A percentile compares a stretch with the other conserved stretches of the same genome.
phyloP scores from a whole-genome alignment of 371 early-diverging fungal species.

The Mucor lusitanicus region DNA sequence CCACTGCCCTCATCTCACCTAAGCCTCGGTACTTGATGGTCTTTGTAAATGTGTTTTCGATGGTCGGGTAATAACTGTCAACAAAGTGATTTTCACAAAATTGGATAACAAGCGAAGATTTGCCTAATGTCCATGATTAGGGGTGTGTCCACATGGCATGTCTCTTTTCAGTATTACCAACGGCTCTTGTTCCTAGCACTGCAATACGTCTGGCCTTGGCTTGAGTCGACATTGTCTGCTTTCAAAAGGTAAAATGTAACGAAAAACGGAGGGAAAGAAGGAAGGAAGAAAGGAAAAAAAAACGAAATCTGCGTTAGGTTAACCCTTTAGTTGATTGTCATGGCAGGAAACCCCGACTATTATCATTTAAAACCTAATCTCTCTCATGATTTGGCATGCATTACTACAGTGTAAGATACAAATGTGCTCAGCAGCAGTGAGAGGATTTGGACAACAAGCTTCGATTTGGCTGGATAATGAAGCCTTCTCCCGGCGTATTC shows the following conservation, averaged over 20 bases:
- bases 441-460: no score
- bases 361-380: not conserved
- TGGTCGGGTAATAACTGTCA: conserved; percentile 81
- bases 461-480: no score
- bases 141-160: not conserved
- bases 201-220: conserved; percentile 68
- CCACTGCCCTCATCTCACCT: conserved; percentile 23
- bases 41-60: conserved; percentile 90
- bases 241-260: not conserved
- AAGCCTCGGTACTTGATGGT: conserved; percentile 79
- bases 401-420: no score
- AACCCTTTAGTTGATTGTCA: not conserved
- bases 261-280: not conserved
- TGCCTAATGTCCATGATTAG: conserved; percentile 48
- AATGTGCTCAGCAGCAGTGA: no score
- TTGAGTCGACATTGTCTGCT: conserved; percentile 23
- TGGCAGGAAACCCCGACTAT: not conserved
- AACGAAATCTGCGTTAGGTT: not conserved
- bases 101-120: conserved; percentile 91
- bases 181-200: conserved; percentile 83
- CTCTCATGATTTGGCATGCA: not conserved
- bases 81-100: conserved; percentile 93
- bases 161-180: conserved; percentile 57
- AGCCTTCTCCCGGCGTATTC: not conserved
- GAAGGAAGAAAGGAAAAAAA: not conserved